phyloP scores from a whole-genome alignment of 164 flowering plant genomes.

The Vitis riparia region DNA sequence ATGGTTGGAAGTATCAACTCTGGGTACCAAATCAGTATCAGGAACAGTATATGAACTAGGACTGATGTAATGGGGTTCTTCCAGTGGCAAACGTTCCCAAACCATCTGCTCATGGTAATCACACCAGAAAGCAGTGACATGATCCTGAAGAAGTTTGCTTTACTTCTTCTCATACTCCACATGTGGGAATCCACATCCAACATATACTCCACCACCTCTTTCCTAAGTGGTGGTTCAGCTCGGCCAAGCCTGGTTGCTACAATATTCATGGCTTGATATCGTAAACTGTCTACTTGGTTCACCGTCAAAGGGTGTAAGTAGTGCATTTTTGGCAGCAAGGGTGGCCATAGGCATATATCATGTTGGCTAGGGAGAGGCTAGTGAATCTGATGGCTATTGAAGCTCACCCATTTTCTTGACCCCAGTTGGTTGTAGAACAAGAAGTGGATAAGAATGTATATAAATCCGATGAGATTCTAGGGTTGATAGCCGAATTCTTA shows the following conservation, averaged over 20 bases:
- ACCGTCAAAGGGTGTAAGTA: conserved; percentile 57
- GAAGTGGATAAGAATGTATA: conserved; percentile 54
- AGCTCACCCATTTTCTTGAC: conserved; percentile 68
- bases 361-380: conserved; percentile 41
- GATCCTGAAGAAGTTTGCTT: conserved; percentile 61
- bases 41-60: conserved; percentile 48
- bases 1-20: conserved; percentile 57
- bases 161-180: conserved; percentile 74
- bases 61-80: conserved; percentile 57
- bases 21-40: conserved; percentile 57
- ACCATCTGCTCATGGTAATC: conserved; percentile 37
- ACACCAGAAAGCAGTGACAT: conserved; percentile 50
- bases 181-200: conserved; percentile 60
- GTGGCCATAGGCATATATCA: conserved; percentile 45
- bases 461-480: conserved; percentile 47
- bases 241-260: conserved; percentile 52
- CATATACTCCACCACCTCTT: conserved; percentile 68
- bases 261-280: conserved; percentile 57
- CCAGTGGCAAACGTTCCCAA: conserved; percentile 49
- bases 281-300: conserved; percentile 47
- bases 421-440: conserved; percentile 55
- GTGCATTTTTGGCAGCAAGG: conserved; percentile 60
- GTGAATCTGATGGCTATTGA: conserved; percentile 55
- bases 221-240: conserved; percentile 59
- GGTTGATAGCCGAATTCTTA: conserved; percentile 51